Conservation (phyloP, 2,329 filamentous ascomycete genomes). For the Bipolaris victoriae region DNA sequence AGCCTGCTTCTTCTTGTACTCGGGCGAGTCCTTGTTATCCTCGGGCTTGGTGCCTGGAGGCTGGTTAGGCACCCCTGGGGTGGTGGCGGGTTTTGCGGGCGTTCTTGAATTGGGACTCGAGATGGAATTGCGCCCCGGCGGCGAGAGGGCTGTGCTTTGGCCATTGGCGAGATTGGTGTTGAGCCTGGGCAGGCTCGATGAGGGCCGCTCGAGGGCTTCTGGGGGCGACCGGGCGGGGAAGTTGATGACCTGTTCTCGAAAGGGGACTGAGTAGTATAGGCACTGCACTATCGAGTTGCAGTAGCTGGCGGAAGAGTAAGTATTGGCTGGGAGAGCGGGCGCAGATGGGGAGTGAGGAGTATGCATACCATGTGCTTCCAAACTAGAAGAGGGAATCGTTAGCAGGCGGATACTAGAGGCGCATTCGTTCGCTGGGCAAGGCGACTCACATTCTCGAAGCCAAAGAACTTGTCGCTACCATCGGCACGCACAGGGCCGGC, state of each 20-base stretch:
- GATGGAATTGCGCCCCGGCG: conserved; percentile 57
- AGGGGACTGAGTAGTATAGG: conserved; percentile 92
- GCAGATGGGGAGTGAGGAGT: neutral
- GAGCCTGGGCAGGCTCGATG: conserved; percentile 44
- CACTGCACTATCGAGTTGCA: conserved; percentile 98
- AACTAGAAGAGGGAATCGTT: conserved; percentile 64
- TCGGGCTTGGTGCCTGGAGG: conserved; percentile 73
- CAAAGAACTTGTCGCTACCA: conserved; percentile 97
- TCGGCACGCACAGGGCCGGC: conserved; percentile 81
- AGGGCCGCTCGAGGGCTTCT: conserved; percentile 68
- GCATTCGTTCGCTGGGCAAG: conserved; percentile 11
- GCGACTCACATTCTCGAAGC: conserved; percentile 88
- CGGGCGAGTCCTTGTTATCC: conserved; percentile 91
- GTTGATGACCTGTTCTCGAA: conserved; percentile 91
- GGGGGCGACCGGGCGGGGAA: conserved; percentile 78
- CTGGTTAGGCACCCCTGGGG: conserved; percentile 59
- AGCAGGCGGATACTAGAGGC: conserved; percentile 24
- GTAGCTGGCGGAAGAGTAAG: conserved; percentile 67
- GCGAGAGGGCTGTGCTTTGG: conserved; percentile 57
- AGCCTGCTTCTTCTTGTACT: conserved; percentile 97
- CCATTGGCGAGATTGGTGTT: conserved; percentile 50
- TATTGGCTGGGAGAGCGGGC: conserved; percentile 10
- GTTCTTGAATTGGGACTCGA: conserved; percentile 42
- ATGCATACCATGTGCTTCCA: conserved; percentile 89
- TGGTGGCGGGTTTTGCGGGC: conserved; percentile 46